Percentiles rank a stretch among this genome's conserved stretches.
These are phyloP conservation scores for Chenopodium suecicum DNA, from an alignment of 148 eudicot genomes.

Conservation along the genomic window DNA sequence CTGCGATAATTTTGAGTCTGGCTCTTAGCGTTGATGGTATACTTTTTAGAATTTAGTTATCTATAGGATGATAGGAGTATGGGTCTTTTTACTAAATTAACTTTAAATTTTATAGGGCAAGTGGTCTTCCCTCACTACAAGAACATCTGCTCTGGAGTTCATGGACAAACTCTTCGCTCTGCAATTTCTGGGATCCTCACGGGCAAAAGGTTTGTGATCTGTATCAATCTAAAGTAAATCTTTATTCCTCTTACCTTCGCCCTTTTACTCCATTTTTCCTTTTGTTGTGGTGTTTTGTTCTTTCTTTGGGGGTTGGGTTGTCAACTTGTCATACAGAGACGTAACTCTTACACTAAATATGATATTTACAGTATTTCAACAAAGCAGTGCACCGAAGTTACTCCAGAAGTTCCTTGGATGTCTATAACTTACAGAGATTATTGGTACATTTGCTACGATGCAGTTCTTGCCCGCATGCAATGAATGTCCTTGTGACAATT, in stretches of 20 bases:
- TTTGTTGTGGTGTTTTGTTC: not conserved
- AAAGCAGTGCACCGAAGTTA: constrained; percentile 39
- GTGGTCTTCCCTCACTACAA: constrained; percentile 62
- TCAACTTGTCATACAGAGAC: not conserved
- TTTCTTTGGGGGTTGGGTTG: not conserved
- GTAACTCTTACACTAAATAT: not conserved
- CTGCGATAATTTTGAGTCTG: not conserved
- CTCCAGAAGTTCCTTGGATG: constrained; percentile 69
- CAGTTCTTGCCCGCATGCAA: constrained; percentile 53
- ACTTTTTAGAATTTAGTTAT: too few species aligned
- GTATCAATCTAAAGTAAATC: not conserved
- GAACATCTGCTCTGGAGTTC: constrained; percentile 38
- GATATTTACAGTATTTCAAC: constrained; percentile 44
- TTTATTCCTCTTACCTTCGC: not conserved
- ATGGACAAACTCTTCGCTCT: constrained; percentile 46
- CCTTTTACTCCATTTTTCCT: not conserved
- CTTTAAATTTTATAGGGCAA: constrained; percentile 53
- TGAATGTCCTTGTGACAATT: constrained; percentile 8
- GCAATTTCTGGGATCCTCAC: constrained; percentile 70
- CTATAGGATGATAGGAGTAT: not conserved
- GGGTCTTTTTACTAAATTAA: not conserved
- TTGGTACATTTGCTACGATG: constrained; percentile 72
- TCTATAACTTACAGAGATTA: constrained; percentile 63
- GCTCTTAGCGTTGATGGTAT: too few species aligned
- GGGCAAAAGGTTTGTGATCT: constrained; percentile 64